These are phyloP conservation scores for Arthrobotrys pseudoclavata DNA, from an alignment of 2,329 filamentous ascomycete species.

Conservation along the genomic window DNA sequence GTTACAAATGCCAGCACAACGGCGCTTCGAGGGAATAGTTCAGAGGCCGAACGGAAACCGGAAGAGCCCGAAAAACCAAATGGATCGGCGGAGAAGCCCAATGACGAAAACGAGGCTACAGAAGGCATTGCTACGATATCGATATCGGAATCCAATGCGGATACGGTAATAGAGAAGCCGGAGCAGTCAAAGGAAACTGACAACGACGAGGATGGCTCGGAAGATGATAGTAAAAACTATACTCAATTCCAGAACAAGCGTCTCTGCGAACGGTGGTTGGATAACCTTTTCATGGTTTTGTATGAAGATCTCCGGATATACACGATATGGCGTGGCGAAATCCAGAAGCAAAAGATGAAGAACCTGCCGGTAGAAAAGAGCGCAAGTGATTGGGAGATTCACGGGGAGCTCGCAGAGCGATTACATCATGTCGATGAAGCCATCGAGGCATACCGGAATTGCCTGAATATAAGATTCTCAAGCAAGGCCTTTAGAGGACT, in stretches of 20 bases:
- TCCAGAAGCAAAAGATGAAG: slow-evolving; percentile 93
- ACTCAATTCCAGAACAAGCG: slow-evolving; percentile 97
- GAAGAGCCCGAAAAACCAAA: slow-evolving; percentile 61
- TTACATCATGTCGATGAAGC: slow-evolving; percentile 92
- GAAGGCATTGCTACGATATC: slow-evolving; percentile 65
- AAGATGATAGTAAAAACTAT: slow-evolving; percentile 74
- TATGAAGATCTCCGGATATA: slow-evolving; percentile 96
- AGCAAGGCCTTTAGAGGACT: slow-evolving; percentile 92
- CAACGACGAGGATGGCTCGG: slow-evolving; percentile 66
- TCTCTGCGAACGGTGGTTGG: slow-evolving; percentile 95
- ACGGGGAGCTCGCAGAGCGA: slow-evolving; percentile 90
- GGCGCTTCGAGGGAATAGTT: slow-evolving; percentile 66
- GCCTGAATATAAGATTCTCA: slow-evolving; percentile 87
- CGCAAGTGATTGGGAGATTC: slow-evolving; percentile 97
- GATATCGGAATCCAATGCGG: slow-evolving; percentile 62
- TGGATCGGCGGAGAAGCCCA: slow-evolving; percentile 59
- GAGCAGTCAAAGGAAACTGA: slow-evolving; percentile 77
- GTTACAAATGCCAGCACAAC: slow-evolving; percentile 69
- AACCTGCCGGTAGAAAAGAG: slow-evolving; percentile 97
- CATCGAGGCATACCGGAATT: slow-evolving; percentile 91
- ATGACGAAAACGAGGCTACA: slow-evolving; percentile 62
- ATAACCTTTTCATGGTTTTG: slow-evolving; percentile 98
- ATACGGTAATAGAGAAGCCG: slow-evolving; percentile 78
- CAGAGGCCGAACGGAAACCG: slow-evolving; percentile 64
- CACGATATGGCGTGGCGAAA: slow-evolving; percentile 98